A percentile compares a stretch with the other conserved stretches of the same genome.
Conservation (phyloP, 176 grass and related monocot genomes). For the Musa itinerans region DNA sequence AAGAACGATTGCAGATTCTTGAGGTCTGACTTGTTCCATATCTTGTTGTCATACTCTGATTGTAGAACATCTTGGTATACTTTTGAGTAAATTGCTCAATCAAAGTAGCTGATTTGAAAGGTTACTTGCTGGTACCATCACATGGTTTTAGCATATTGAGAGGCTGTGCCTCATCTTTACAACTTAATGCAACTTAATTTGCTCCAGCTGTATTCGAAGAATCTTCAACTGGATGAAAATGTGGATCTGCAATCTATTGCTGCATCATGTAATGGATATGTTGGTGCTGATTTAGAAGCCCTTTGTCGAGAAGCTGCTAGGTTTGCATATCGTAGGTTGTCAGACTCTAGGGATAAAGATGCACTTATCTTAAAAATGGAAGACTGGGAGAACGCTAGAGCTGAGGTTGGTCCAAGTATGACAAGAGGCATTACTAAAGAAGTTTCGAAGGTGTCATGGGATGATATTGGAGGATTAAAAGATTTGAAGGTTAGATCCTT, state of each 20-base stretch:
- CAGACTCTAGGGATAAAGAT: slow-evolving; percentile 20
- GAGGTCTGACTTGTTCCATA: slow-evolving; percentile 31
- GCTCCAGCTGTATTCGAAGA: slow-evolving; percentile 65
- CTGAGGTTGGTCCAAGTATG: slow-evolving; percentile 51
- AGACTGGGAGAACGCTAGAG: slow-evolving; percentile 69
- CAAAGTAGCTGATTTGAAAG: too few species aligned
- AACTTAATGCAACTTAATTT: slow-evolving; percentile 22
- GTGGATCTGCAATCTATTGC: slow-evolving; percentile 67
- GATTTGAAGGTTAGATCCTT: slow-evolving; percentile 51
- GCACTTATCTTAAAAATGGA: slow-evolving; percentile 42
- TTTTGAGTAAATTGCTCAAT: background rate
- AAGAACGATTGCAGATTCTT: slow-evolving; percentile 79
- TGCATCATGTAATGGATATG: slow-evolving; percentile 81
- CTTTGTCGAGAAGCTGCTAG: slow-evolving; percentile 62
- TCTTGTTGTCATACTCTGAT: background rate
- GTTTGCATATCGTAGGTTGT: slow-evolving; percentile 46
- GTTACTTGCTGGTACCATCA: background rate
- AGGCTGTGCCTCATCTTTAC: background rate
- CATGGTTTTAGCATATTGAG: background rate
- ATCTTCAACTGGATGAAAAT: slow-evolving; percentile 49
- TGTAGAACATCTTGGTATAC: slow-evolving; percentile 6
- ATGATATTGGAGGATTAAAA: slow-evolving; percentile 90
- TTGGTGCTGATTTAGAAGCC: slow-evolving; percentile 80
- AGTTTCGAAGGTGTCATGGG: slow-evolving; percentile 63
- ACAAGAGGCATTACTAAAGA: slow-evolving; percentile 76